These are phyloP conservation scores for Aspergillus pseudoglaucus DNA, from an alignment of 2,329 filamentous ascomycete genomes.

Conservation along the genomic window DNA sequence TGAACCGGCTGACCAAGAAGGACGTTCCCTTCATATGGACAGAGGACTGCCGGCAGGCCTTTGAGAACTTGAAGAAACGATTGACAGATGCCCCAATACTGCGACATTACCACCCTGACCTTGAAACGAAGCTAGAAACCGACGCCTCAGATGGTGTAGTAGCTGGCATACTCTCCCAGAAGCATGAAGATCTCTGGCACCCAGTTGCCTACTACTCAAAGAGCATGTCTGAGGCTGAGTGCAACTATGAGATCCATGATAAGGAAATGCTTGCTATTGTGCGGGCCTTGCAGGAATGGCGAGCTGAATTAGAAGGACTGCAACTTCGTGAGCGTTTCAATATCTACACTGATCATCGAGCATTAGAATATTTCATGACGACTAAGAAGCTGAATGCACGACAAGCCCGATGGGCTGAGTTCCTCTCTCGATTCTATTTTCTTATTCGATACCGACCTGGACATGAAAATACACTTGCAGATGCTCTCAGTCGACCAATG, in stretches of 20 bases:
- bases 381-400: conserved; percentile 9
- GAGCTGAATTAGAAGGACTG: conserved; percentile 10
- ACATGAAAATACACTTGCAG: background rate
- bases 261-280: conserved; percentile 12
- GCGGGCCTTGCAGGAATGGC: conserved; percentile 15
- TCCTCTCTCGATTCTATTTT: conserved; percentile 8
- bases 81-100: background rate
- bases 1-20: conserved; percentile 8
- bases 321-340: conserved; percentile 3
- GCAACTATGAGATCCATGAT: conserved; percentile 23
- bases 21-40: conserved; percentile 5
- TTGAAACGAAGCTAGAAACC: conserved; percentile 14
- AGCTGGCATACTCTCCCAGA: conserved; percentile 11
- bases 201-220: conserved; percentile 17
- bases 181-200: conserved; percentile 9
- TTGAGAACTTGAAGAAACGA: conserved; percentile 4
- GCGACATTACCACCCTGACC: background rate
- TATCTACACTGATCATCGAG: conserved; percentile 21
- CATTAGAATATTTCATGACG: conserved; percentile 20
- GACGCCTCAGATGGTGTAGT: conserved; percentile 14
- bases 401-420: conserved; percentile 5
- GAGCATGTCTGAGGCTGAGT: conserved; percentile 13
- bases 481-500: background rate
- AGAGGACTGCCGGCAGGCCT: conserved; percentile 9
- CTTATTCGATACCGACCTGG: conserved; percentile 5